These are phyloP conservation scores for Backusella westeae DNA, from an alignment of 192 early-diverging fungal species.

Conservation along the genomic window DNA sequence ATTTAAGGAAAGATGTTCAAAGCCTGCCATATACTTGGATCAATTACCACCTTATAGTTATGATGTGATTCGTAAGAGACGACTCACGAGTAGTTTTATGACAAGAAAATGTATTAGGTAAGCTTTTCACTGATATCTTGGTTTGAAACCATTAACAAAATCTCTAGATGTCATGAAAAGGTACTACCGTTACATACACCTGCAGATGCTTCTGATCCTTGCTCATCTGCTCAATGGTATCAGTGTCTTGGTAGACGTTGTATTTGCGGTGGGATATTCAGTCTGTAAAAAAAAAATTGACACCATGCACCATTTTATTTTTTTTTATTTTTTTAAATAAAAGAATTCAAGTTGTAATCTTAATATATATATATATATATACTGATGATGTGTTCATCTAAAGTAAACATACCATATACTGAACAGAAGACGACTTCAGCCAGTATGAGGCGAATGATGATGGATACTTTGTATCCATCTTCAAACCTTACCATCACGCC, in stretches of 20 bases:
- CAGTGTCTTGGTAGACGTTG: slow-evolving; percentile 16
- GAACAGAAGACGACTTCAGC: too few species aligned
- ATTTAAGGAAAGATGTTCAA: slow-evolving; percentile 13
- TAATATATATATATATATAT: too few species aligned
- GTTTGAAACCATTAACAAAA: not conserved
- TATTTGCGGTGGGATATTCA: slow-evolving; percentile 24
- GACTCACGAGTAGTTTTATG: not conserved
- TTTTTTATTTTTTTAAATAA: too few species aligned
- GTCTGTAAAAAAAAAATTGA: not conserved
- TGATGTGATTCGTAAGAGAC: slow-evolving; percentile 10
- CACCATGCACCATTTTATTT: too few species aligned
- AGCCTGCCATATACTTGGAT: slow-evolving; percentile 7
- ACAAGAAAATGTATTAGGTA: slow-evolving; percentile 2
- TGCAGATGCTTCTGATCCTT: not conserved
- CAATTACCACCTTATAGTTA: not conserved
- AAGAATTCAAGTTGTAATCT: too few species aligned
- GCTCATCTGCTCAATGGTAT: slow-evolving; percentile 18
- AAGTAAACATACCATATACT: too few species aligned
- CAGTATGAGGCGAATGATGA: too few species aligned
- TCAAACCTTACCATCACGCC: too few species aligned
- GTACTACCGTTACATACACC: not conserved
- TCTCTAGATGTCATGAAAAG: slow-evolving; percentile 18
- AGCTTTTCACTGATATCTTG: not conserved
- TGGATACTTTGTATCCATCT: too few species aligned
- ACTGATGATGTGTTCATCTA: too few species aligned